Evolutionary conservation across 1,139 yeast genomes (phyloP).

Genomic region (Geotrichum macrosporum): DNA sequence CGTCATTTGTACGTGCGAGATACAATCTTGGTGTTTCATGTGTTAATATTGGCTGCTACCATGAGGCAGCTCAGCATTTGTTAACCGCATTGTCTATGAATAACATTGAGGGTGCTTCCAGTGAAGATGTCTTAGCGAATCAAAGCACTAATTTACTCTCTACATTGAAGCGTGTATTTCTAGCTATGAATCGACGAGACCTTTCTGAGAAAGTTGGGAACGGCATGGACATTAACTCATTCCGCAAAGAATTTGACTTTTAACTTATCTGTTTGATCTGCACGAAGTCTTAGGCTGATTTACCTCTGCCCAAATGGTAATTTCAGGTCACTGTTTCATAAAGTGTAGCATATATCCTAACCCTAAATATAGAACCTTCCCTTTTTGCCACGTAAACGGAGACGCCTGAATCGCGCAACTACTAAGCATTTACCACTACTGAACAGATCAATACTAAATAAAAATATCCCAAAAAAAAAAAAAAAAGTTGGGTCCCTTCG

Average conservation of each 20-base stretch:
- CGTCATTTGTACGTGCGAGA: slow-evolving; percentile 93
- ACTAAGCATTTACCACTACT: too few relatives aligned
- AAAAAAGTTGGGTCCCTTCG: too few relatives aligned
- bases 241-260: slow-evolving; percentile 70
- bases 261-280: too few relatives aligned
- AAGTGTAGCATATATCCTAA: too few relatives aligned
- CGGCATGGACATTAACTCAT: slow-evolving; percentile 72
- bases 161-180: slow-evolving; percentile 82
- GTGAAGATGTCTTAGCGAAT: slow-evolving; percentile 52
- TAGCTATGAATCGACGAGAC: slow-evolving; percentile 92
- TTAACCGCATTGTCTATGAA: slow-evolving; percentile 78
- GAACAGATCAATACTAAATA: too few relatives aligned
- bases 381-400: too few relatives aligned
- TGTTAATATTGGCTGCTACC: slow-evolving; percentile 91
- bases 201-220: slow-evolving; percentile 76
- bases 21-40: slow-evolving; percentile 93
- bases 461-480: too few relatives aligned
- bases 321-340: too few relatives aligned
- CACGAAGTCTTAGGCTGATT: too few relatives aligned
- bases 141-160: slow-evolving; percentile 82
- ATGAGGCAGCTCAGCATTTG: slow-evolving; percentile 92
- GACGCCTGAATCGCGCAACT: too few relatives aligned
- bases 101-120: slow-evolving; percentile 51
- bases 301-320: too few relatives aligned
- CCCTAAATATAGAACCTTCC: too few relatives aligned